phyloP scores from a whole-genome alignment of 768 basidiomycete species.

The Mycena epipterygia region DNA sequence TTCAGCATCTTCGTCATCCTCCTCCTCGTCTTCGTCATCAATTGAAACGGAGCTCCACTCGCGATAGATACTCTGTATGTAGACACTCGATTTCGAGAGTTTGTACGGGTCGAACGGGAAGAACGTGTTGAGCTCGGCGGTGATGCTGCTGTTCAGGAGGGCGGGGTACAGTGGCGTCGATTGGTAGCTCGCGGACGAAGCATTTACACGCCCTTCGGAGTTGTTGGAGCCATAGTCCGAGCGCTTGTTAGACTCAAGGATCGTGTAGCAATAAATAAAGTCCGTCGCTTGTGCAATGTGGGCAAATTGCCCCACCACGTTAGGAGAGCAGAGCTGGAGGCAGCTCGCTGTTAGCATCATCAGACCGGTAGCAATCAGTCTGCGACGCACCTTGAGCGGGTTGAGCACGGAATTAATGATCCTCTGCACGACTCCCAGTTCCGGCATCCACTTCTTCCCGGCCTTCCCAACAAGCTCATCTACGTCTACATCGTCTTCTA shows the following conservation, averaged over 20 bases:
- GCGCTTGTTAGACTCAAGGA: conserved; percentile 90
- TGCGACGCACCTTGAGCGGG: conserved; percentile 80
- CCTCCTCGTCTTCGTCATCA: conserved; percentile 63
- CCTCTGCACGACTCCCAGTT: conserved; percentile 82
- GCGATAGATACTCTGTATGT: conserved; percentile 87
- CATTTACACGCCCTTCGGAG: conserved; percentile 31
- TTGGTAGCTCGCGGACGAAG: conserved; percentile 1
- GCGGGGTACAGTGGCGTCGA: conserved; percentile 33
- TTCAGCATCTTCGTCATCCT: conserved; percentile 18
- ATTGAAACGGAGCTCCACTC: conserved; percentile 91
- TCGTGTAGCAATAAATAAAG: conserved; percentile 95
- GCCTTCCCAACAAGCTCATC: conserved; percentile 53
- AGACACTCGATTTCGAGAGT: conserved; percentile 81
- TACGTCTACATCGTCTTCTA: conserved; percentile 68
- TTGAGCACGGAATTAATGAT: conserved; percentile 88
- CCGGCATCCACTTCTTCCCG: conserved; percentile 86
- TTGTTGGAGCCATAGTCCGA: conserved; percentile 60
- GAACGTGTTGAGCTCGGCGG: conserved; percentile 89
- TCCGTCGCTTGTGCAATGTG: conserved; percentile 89
- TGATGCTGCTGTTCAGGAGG: conserved; percentile 53
- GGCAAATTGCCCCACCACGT: conserved; percentile 96
- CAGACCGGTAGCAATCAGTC: neutral
- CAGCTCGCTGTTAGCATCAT: conserved; percentile 5
- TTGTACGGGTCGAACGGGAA: conserved; percentile 99
- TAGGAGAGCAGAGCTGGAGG: conserved; percentile 86